Conservation (phyloP, 2,329 filamentous ascomycete genomes). For the Sporothrix brasiliensis region DNA sequence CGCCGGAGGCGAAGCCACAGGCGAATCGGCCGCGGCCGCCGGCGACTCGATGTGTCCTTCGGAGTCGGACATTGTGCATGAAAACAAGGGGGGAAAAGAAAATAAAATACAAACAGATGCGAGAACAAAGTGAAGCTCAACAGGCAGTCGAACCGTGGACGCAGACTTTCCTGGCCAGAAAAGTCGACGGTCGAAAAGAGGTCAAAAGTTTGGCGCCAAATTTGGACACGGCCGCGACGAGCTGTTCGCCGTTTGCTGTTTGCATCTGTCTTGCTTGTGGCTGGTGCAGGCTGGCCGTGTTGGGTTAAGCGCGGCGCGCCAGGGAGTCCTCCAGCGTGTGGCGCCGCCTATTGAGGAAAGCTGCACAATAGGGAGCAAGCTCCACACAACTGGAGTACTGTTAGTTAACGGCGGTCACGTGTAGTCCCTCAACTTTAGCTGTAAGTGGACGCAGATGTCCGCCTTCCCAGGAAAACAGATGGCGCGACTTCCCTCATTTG, state of each 20-base stretch:
- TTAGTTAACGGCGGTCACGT: not conserved
- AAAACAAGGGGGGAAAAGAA: not conserved
- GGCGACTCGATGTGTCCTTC: conserved; percentile 35
- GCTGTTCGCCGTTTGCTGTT: not conserved
- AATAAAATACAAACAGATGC: not conserved
- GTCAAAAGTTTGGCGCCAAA: conserved; percentile 22
- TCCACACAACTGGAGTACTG: not conserved
- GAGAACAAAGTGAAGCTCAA: not conserved
- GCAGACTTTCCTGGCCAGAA: not conserved
- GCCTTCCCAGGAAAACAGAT: not conserved
- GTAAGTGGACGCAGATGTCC: not conserved
- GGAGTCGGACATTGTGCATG: conserved; percentile 34
- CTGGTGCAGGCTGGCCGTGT: conserved; percentile 25
- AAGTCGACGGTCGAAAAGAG: conserved; percentile 7
- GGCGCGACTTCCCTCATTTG: not conserved
- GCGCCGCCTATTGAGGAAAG: not conserved
- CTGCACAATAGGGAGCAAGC: conserved; percentile 1
- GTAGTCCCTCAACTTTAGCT: not conserved
- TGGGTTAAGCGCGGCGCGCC: not conserved
- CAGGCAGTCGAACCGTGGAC: not conserved
- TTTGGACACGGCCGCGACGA: conserved; percentile 14
- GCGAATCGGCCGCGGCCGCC: conserved; percentile 20
- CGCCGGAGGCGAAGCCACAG: conserved; percentile 7
- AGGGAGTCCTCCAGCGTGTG: conserved; percentile 7
- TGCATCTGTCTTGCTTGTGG: conserved; percentile 21